Percentiles rank a stretch among this genome's conserved stretches.
These are phyloP conservation scores for Aspergillus sp. DNA, from an alignment of 2,329 filamentous ascomycete species.

Conservation along the genomic window DNA sequence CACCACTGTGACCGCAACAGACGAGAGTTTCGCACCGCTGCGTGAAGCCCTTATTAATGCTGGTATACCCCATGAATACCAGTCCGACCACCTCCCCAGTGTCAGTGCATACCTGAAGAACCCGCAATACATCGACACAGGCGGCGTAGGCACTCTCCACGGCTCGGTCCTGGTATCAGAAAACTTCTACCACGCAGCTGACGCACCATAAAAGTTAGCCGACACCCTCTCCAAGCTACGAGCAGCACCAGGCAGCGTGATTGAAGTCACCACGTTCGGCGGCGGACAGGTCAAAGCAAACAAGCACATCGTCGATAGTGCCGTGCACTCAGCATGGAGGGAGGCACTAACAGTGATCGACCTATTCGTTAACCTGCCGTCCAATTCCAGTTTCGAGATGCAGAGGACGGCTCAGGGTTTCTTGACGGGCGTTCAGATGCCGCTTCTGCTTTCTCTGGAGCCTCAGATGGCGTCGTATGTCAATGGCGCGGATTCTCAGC, in stretches of 20 bases:
- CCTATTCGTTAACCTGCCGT: conserved; percentile 21
- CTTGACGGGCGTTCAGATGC: conserved; percentile 29
- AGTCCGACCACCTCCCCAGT: not conserved
- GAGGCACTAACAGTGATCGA: conserved; percentile 40
- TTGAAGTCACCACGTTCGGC: not conserved
- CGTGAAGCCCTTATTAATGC: not conserved
- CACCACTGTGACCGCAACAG: not conserved
- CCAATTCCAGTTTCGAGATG: conserved; percentile 24
- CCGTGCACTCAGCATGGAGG: conserved; percentile 44
- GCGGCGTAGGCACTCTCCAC: not conserved
- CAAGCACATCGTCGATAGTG: conserved; percentile 38
- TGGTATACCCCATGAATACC: not conserved
- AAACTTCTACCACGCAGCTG: conserved; percentile 17
- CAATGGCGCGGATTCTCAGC: conserved; percentile 42
- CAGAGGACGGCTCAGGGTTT: conserved; percentile 38
- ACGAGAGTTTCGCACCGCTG: not conserved
- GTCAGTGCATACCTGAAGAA: not conserved
- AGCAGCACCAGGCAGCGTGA: not conserved
- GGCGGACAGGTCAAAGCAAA: conserved; percentile 28
- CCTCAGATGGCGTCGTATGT: conserved; percentile 33
- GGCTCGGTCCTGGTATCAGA: not conserved
- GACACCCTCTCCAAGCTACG: not conserved
- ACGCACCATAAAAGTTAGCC: conserved; percentile 6
- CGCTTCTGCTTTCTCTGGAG: conserved; percentile 22
- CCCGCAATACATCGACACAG: not conserved